These are phyloP conservation scores for Amanita muscaria DNA, from an alignment of 768 basidiomycete species.

Conservation along the genomic window DNA sequence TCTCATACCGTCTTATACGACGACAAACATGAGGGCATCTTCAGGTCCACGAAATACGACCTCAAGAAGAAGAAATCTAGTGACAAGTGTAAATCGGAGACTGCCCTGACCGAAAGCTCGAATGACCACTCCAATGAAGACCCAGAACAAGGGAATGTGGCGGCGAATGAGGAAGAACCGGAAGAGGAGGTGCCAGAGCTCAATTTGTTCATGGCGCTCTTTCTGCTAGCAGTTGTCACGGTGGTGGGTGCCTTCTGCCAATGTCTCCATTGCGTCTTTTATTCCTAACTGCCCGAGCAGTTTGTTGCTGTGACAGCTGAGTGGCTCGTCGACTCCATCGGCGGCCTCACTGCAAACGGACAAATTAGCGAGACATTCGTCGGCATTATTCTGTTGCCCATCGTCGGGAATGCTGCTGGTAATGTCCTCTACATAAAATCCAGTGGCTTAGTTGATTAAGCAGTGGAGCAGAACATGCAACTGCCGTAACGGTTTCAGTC, in stretches of 20 bases:
- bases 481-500: constrained; percentile 85
- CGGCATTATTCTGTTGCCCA: constrained; percentile 77
- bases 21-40: constrained; percentile 31
- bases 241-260: constrained; percentile 43
- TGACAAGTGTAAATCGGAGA: not conserved
- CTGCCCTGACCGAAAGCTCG: constrained; percentile 9
- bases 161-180: constrained; percentile 22
- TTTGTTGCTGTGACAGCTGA: constrained; percentile 57
- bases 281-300: constrained; percentile 23
- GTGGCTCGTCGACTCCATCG: constrained; percentile 75
- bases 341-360: constrained; percentile 52
- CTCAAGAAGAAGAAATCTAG: constrained; percentile 16
- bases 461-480: constrained; percentile 60
- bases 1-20: constrained; percentile 67
- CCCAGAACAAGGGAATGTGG: constrained; percentile 9
- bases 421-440: constrained; percentile 11
- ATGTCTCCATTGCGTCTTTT: constrained; percentile 13
- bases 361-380: constrained; percentile 73
- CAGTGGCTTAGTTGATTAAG: constrained; percentile 2
- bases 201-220: constrained; percentile 44
- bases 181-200: constrained; percentile 45
- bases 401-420: constrained; percentile 85
- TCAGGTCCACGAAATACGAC: constrained; percentile 27
- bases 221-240: constrained; percentile 50
- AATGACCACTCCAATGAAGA: not conserved